Evolutionary conservation across 345 rosid genomes (phyloP).

Genomic region (Gossypium bickii): DNA sequence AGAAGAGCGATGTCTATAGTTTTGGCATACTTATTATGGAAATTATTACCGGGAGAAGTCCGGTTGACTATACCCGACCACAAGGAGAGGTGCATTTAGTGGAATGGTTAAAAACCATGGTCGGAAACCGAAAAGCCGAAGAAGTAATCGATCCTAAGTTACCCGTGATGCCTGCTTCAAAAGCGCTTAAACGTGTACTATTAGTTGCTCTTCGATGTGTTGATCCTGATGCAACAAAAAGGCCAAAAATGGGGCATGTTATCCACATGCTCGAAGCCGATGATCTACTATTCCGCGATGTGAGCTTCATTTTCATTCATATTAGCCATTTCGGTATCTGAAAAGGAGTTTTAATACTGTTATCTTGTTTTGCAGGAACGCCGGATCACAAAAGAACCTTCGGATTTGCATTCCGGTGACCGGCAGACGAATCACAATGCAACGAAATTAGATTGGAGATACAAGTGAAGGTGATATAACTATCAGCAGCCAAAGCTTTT

Average conservation of each 20-base stretch:
- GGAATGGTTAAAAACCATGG: slow-evolving; percentile 8
- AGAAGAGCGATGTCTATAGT: slow-evolving; percentile 89
- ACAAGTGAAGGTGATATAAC: neutral
- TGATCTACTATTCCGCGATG: slow-evolving; percentile 1
- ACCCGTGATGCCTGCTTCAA: neutral
- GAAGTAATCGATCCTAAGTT: slow-evolving; percentile 1
- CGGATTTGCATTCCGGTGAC: neutral
- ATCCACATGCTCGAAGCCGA: slow-evolving; percentile 1
- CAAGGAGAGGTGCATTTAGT: slow-evolving; percentile 41
- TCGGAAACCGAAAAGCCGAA: neutral
- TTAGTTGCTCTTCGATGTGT: neutral
- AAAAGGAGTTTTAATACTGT: neutral
- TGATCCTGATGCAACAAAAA: neutral
- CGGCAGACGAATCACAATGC: neutral
- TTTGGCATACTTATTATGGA: slow-evolving; percentile 70
- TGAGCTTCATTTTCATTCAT: neutral
- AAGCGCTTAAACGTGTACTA: neutral
- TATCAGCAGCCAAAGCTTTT: too few species aligned
- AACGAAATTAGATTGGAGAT: neutral
- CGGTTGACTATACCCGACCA: slow-evolving; percentile 82
- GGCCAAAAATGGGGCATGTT: slow-evolving; percentile 5
- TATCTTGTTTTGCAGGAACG: neutral
- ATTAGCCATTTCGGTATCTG: neutral
- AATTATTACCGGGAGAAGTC: slow-evolving; percentile 38
- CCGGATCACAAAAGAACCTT: neutral